Base-by-base conservation (phyloP, 73 alveolate genomes). In the Uronychia setigera region DNA sequence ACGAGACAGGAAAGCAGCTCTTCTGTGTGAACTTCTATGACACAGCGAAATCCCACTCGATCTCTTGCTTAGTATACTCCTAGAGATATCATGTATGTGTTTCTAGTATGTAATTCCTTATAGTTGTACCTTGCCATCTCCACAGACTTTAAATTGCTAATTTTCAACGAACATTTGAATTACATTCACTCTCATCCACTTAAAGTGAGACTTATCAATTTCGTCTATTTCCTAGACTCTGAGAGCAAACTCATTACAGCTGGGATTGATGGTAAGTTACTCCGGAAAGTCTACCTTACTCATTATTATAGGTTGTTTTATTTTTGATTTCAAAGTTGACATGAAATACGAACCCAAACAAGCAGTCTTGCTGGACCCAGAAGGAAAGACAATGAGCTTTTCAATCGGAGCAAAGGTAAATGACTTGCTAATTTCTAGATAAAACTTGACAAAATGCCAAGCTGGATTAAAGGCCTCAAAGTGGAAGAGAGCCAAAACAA, bases 401-500 rank as follows among this genome's bases (percentile, higher is more conserved):
- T 30, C 29, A 28, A 59, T 85, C 0, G 86, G 91, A 29, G 82
- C 91, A 1, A 85, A 85, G 30, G 25, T 75, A 19, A 13, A 5
- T 60, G 32, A 13, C 32, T 1, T 30, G 1, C 32, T 1, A 1
- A 19, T 60, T 26, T 26, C 79, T 19, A 19, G 86, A 85, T 85
- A 25, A 85, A 85, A 57, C 74, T 89, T 13, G 89, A 89, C 32
- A 89, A 84, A 79, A 87, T 89, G 86, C 92, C 89, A 1, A 59
- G 84, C 32, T 89, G 95, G 95, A 87, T 89, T 29, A 89, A 89
- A 80, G 95, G 95, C 1, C 85, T 89, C 35, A 89, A 89, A 79
- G 95, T 89, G 33, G 89, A 84, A 59, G 92, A 84, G 57, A 32
- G 60, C 31, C 88, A 89, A 80, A 87, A 87, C 1, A 80, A 80